phyloP scores from a whole-genome alignment of 805 yeast species.

The Blastobotrys muscicola region DNA sequence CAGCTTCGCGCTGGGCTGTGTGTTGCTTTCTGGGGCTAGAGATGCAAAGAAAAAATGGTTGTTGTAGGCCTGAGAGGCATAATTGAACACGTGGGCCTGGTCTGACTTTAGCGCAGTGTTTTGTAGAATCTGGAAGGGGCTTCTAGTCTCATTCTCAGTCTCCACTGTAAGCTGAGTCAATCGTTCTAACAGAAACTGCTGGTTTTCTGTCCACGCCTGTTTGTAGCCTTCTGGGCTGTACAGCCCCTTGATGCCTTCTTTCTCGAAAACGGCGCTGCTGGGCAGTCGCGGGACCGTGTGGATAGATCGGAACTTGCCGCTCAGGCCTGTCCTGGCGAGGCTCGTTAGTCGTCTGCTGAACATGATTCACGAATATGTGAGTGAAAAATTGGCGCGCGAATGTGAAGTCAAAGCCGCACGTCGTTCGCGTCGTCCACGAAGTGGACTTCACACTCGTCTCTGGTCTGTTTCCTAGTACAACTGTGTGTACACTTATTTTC shows the following conservation, averaged over 20 bases:
- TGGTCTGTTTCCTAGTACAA: no score
- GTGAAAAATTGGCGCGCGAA: background rate
- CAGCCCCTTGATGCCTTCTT: slow-evolving; percentile 53
- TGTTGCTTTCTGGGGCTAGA: slow-evolving; percentile 25
- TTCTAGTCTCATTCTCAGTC: slow-evolving; percentile 66
- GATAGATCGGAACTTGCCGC: slow-evolving; percentile 25
- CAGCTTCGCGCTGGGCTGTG: slow-evolving; percentile 25
- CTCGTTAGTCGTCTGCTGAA: slow-evolving; percentile 1
- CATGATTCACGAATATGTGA: background rate
- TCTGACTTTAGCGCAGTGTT: slow-evolving; percentile 59
- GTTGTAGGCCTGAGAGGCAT: slow-evolving; percentile 85
- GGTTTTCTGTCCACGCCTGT: slow-evolving; percentile 76
- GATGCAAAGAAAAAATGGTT: slow-evolving; percentile 83
- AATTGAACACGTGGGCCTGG: slow-evolving; percentile 65
- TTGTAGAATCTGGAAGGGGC: slow-evolving; percentile 56
- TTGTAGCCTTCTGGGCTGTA: slow-evolving; percentile 58
- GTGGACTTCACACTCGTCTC: no score
- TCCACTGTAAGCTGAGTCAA: slow-evolving; percentile 61
- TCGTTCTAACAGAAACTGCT: slow-evolving; percentile 43
- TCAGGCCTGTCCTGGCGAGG: background rate
- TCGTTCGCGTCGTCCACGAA: no score
- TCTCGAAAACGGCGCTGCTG: slow-evolving; percentile 30
- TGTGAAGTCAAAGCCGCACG: background rate
- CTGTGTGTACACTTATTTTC: no score
- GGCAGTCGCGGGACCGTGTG: slow-evolving; percentile 58